phyloP scores from a whole-genome alignment of 129 eudicot species.

The Dittrichia graveolens region DNA sequence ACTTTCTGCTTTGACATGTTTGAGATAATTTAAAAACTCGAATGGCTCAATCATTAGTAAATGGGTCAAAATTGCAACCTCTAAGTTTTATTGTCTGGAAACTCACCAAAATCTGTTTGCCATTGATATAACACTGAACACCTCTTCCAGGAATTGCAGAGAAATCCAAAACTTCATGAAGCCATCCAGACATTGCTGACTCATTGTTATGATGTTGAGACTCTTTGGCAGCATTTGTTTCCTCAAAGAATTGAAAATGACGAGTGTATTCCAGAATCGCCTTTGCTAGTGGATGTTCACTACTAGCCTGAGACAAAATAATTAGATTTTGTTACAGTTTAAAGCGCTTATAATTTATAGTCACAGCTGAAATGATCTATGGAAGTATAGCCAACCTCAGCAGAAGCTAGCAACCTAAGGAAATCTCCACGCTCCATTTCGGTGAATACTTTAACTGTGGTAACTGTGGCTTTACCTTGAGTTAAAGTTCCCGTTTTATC shows the following conservation, averaged over 20 bases:
- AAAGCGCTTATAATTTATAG: neutral
- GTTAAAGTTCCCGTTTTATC: constrained; percentile 98
- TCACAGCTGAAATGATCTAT: neutral
- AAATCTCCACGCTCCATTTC: constrained; percentile 91
- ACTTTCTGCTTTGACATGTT: too few relatives aligned
- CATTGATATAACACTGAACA: constrained; percentile 66
- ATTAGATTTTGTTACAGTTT: neutral
- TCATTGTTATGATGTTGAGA: constrained; percentile 35
- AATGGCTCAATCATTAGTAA: too few relatives aligned
- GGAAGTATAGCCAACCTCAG: constrained; percentile 63
- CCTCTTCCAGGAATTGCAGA: constrained; percentile 92
- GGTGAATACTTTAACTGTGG: constrained; percentile 68
- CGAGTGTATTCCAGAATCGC: constrained; percentile 88
- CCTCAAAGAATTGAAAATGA: constrained; percentile 88
- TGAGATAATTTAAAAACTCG: too few relatives aligned
- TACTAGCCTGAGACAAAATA: constrained; percentile 61
- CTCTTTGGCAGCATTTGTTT: constrained; percentile 52
- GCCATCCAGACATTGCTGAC: constrained; percentile 71
- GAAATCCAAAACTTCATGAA: constrained; percentile 72
- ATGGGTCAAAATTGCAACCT: too few relatives aligned
- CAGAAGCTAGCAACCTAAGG: constrained; percentile 91
- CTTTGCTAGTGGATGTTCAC: constrained; percentile 96
- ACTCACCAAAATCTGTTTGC: constrained; percentile 78
- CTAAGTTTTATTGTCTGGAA: constrained; percentile 1
- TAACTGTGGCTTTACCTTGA: constrained; percentile 95